Base-by-base conservation (phyloP, 106 monocot genomes). In the Dendrobium chrysotoxum region DNA sequence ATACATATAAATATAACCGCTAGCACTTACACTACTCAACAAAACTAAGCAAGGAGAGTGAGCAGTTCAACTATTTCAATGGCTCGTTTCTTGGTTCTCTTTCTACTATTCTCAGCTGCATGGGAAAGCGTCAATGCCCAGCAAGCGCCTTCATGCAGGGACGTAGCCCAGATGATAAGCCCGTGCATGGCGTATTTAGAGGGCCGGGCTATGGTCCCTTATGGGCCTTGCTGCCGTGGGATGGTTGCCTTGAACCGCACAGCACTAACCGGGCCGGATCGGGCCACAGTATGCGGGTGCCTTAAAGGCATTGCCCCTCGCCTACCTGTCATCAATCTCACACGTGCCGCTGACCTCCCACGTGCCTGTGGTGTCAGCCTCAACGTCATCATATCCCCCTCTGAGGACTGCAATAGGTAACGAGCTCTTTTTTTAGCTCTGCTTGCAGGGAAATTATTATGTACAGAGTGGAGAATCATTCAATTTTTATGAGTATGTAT, bases 361-460 rank as follows among this genome's bases (percentile, higher is more conserved):
- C 58, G 82, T 15, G 38, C 55, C 21, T 82, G 82, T 45, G 82
- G 82, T 1, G n/a, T 75, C 57, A 8, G 0, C 21, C 28, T 76
- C 75, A 76, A 82, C 23, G 57, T 82, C 61, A 64, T 75, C 73
- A 55, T 81, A 61, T 81, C 82, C 3, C 82, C 82, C n/a, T 23
- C 58, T 17, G n/a, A 12, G 12, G 76, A 76, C 55, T 82, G 82
- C 61, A 17, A 17, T 26, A 55, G 74, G 81, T 81, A 28, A 35
- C 12, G 0, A 15, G 0, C 65, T 65, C 65, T n/a, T n/a, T n/a
- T n/a, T n/a, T n/a, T n/a, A n/a, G n/a, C n/a, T n/a, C n/a, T n/a
- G n/a, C n/a, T n/a, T n/a, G n/a, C n/a, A n/a, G n/a, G n/a, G n/a
- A n/a, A n/a, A n/a, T n/a, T n/a, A n/a, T n/a, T n/a, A n/a, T n/a